Evolutionary conservation across 768 basidiomycete species (phyloP).

Genomic region (Boletus reticulatus): DNA sequence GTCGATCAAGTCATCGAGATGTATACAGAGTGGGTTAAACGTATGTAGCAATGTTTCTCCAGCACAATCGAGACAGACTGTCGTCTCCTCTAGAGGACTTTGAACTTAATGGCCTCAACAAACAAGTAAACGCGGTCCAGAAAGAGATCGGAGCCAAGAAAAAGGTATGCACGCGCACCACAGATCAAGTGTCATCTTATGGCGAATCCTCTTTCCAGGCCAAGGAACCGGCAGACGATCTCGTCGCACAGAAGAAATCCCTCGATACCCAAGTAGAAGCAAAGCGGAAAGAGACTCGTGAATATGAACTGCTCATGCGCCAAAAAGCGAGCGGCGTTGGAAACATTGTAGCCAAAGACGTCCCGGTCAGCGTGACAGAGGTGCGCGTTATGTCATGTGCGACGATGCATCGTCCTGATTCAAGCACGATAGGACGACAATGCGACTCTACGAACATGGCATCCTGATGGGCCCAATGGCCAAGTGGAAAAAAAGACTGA

Average conservation of each 20-base stretch:
- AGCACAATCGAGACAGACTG: not conserved
- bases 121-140: conserved; percentile 86
- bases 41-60: conserved; percentile 47
- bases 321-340: conserved; percentile 80
- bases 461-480: conserved; percentile 72
- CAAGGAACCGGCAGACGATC: conserved; percentile 87
- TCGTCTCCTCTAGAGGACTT: conserved; percentile 65
- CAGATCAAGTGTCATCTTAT: not conserved
- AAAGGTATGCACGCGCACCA: conserved; percentile 53
- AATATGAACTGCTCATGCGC: conserved; percentile 76
- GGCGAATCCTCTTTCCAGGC: conserved; percentile 48
- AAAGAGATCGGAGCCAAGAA: conserved; percentile 94
- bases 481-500: conserved; percentile 69
- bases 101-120: conserved; percentile 72
- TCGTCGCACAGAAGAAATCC: conserved; percentile 80
- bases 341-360: conserved; percentile 87
- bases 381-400: conserved; percentile 35
- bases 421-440: conserved; percentile 78
- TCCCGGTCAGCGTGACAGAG: conserved; percentile 86
- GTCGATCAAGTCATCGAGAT: conserved; percentile 93
- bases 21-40: conserved; percentile 92
- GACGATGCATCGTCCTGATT: not conserved
- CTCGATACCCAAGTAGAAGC: conserved; percentile 79
- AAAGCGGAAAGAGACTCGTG: conserved; percentile 73
- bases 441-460: conserved; percentile 74